Evolutionary conservation across 768 basidiomycete genomes (phyloP), one percentile per base, ranked within the genome.

Genomic region (Phlegmacium glaucopus): DNA sequence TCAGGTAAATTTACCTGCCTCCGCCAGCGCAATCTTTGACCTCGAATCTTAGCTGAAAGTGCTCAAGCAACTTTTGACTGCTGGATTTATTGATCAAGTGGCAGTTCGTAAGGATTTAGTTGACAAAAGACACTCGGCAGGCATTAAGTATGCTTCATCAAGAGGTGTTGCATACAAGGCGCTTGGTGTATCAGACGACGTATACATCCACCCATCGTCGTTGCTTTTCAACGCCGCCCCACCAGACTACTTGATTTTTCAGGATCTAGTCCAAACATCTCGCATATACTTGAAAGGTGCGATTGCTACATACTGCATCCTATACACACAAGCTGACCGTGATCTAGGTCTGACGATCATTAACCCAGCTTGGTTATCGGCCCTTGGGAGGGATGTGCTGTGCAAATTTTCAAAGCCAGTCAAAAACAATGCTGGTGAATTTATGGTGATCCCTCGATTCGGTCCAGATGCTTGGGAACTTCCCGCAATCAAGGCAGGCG

Each of bases 21-120:
- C 12, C 11, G 4, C 12, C n/a, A 26, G 15, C 12, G 1, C 30
- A 43, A 35, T 43, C 38, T 26, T 48, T 44, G 28, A 47, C 50
- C 17, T 11, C 27, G 47, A 48, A n/a, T 3, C 15, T 4, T 44
- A 97, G 90, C 74, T 97, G 54, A 97, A 95, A 64, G 83, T 90
- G 13, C 73, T 99, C 9, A 80, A 90, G 34, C 96, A 98, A 61
- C 75, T 97, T 9, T 61, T 97, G 39, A 76, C 89, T 0, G 87
- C 95, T 9, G 90, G 83, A 12, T 97, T 96, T 68, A 90, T 98
- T 54, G 94, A 99, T 65, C 92, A 95, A 65, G 83, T 97, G 11
- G 96, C 96, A 7, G 77, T 94, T 11, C 83, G 96, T 22, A 91
- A 88, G 61, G 95, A 98, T 61, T 65, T 90, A 28, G 74, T 84